A percentile compares a stretch with the other conserved stretches of the same genome.
These are phyloP conservation scores for Aureobasidium sp. DNA, from an alignment of 2,329 filamentous ascomycete species.

Conservation along the genomic window DNA sequence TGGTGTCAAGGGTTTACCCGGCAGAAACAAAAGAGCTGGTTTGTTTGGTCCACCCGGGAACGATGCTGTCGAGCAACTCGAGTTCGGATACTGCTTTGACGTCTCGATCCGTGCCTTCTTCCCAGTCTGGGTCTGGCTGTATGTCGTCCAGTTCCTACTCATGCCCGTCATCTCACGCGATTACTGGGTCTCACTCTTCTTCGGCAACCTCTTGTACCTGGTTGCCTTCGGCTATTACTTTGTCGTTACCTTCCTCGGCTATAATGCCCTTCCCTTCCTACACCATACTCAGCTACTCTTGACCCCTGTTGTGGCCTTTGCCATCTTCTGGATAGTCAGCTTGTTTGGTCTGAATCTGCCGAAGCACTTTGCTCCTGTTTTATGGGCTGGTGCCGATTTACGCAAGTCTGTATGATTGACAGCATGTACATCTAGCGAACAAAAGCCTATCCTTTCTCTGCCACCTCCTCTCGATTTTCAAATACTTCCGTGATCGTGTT, in stretches of 20 bases:
- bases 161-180: conserved; percentile 53
- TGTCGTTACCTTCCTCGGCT: conserved; percentile 61
- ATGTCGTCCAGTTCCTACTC: conserved; percentile 60
- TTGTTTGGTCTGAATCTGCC: conserved; percentile 46
- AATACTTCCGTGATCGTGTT: background rate
- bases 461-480: background rate
- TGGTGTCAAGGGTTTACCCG: conserved; percentile 45
- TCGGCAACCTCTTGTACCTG: conserved; percentile 61
- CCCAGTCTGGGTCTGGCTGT: conserved; percentile 59
- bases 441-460: background rate
- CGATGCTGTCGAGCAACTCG: conserved; percentile 48
- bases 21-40: conserved; percentile 47
- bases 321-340: conserved; percentile 51
- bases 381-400: conserved; percentile 43
- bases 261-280: conserved; percentile 61
- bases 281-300: conserved; percentile 61
- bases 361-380: conserved; percentile 43
- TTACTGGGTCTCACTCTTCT: conserved; percentile 51
- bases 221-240: conserved; percentile 59
- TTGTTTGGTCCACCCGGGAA: conserved; percentile 50
- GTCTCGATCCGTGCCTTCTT: conserved; percentile 62
- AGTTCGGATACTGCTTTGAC: conserved; percentile 67
- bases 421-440: background rate
- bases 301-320: conserved; percentile 53
- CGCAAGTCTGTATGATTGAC: conserved; percentile 20